phyloP scores from a whole-genome alignment of 306 rosid genomes.

The Pterocarpus santalinus region DNA sequence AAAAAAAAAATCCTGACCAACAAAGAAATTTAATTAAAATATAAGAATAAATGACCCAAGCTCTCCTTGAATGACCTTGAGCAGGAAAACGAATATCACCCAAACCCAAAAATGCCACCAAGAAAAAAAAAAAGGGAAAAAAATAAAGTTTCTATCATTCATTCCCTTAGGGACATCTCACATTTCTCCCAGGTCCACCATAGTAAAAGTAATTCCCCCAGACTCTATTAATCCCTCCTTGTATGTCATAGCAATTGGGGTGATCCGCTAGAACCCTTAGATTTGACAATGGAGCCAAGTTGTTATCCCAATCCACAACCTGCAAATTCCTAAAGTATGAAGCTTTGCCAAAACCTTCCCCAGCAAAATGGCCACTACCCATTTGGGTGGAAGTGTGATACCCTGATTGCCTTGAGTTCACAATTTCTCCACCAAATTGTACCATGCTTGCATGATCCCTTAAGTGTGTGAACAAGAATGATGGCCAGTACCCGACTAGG shows the following conservation, averaged over 20 bases:
- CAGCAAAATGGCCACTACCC: slow-evolving; percentile 94
- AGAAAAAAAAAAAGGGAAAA: neutral
- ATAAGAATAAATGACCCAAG: slow-evolving; percentile 60
- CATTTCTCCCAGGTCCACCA: slow-evolving; percentile 98
- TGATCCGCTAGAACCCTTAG: slow-evolving; percentile 91
- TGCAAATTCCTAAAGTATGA: slow-evolving; percentile 87
- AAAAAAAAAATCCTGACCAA: slow-evolving; percentile 33
- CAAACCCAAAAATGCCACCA: slow-evolving; percentile 64
- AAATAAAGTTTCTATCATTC: slow-evolving; percentile 29
- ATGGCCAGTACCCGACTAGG: slow-evolving; percentile 93
- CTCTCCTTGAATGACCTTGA: slow-evolving; percentile 60
- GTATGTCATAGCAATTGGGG: slow-evolving; percentile 92
- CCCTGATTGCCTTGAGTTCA: slow-evolving; percentile 72
- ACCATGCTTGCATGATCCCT: slow-evolving; percentile 88
- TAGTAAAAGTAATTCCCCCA: slow-evolving; percentile 98
- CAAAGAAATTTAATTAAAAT: slow-evolving; percentile 58
- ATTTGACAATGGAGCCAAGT: slow-evolving; percentile 75
- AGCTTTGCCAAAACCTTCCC: slow-evolving; percentile 91
- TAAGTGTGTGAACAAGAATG: slow-evolving; percentile 83
- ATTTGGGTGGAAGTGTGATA: slow-evolving; percentile 86
- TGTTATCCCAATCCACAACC: slow-evolving; percentile 94
- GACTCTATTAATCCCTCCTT: slow-evolving; percentile 84
- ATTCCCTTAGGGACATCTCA: slow-evolving; percentile 76
- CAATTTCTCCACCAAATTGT: slow-evolving; percentile 92
- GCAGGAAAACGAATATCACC: slow-evolving; percentile 56